These are phyloP conservation scores for Yarrowia galli DNA, from an alignment of 1,139 yeast genomes.

Conservation along the genomic window DNA sequence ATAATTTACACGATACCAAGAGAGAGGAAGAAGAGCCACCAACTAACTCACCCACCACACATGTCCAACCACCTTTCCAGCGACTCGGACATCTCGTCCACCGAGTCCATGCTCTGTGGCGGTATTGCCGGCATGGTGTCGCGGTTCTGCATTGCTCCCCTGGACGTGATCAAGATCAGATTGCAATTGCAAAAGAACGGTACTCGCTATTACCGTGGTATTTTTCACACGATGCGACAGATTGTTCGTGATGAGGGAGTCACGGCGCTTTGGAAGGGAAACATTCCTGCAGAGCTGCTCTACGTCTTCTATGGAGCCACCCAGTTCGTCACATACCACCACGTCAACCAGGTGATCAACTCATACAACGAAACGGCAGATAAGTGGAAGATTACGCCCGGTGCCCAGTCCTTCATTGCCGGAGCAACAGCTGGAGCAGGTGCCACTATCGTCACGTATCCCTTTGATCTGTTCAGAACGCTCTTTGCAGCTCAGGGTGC, in stretches of 20 bases:
- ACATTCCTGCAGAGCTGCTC: slow-evolving; percentile 87
- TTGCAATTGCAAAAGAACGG: slow-evolving; percentile 62
- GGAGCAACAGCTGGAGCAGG: slow-evolving; percentile 81
- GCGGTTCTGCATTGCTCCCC: slow-evolving; percentile 77
- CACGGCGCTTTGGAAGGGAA: slow-evolving; percentile 88
- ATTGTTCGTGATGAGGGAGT: slow-evolving; percentile 63
- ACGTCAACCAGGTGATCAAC: slow-evolving; percentile 57
- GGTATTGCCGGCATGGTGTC: slow-evolving; percentile 69
- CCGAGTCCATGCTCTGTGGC: slow-evolving; percentile 66
- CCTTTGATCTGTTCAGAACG: slow-evolving; percentile 86
- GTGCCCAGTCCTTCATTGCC: slow-evolving; percentile 63
- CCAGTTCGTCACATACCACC: slow-evolving; percentile 78
- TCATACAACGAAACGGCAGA: slow-evolving; percentile 42
- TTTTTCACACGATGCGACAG: slow-evolving; percentile 51
- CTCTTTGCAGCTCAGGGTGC: slow-evolving; percentile 64
- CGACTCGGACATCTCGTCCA: slow-evolving; percentile 47
- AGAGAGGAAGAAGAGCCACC: neutral
- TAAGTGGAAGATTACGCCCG: slow-evolving; percentile 49
- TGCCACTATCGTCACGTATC: slow-evolving; percentile 80
- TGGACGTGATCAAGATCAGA: slow-evolving; percentile 87
- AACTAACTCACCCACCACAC: neutral
- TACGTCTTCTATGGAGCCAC: slow-evolving; percentile 84
- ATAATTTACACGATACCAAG: neutral
- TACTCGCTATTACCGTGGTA: slow-evolving; percentile 45
- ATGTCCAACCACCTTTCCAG: slow-evolving; percentile 47